phyloP scores from a whole-genome alignment of 2,329 filamentous ascomycete species.

The Stagonosporopsis chrysanthemi region DNA sequence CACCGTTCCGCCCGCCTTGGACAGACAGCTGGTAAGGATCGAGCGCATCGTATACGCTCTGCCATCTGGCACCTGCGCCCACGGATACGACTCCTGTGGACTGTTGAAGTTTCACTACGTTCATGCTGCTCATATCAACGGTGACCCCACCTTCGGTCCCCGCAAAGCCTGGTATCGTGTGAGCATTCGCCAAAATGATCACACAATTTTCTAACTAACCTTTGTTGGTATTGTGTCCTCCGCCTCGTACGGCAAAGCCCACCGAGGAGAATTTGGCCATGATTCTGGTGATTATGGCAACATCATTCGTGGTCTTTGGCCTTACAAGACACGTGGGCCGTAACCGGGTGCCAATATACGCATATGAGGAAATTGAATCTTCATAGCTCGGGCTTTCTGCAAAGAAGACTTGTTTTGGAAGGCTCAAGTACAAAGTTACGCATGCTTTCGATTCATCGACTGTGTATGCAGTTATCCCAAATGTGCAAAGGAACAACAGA shows the following conservation, averaged over 20 bases:
- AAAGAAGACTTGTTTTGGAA: not conserved
- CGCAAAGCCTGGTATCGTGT: not conserved
- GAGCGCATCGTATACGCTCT: slow-evolving; percentile 14
- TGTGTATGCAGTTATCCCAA: not conserved
- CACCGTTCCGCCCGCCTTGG: slow-evolving; percentile 8
- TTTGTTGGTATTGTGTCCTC: not conserved
- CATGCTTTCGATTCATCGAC: not conserved
- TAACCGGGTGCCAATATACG: slow-evolving; percentile 6
- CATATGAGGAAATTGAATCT: slow-evolving; percentile 12
- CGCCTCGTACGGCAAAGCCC: not conserved
- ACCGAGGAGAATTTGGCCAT: not conserved
- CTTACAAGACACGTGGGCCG: slow-evolving; percentile 6
- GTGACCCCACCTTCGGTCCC: not conserved
- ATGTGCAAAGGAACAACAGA: not conserved
- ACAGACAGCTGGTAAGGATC: slow-evolving; percentile 8
- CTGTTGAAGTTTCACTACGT: not conserved
- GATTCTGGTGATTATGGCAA: not conserved
- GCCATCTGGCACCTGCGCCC: slow-evolving; percentile 16
- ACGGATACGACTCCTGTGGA: slow-evolving; percentile 5
- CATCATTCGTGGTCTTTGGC: slow-evolving; percentile 5
- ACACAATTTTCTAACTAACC: not conserved
- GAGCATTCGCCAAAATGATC: not conserved
- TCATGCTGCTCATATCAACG: not conserved
- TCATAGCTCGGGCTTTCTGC: slow-evolving; percentile 1
- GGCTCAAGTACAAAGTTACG: not conserved